These are phyloP conservation scores for Acanthamoeba castellanii DNA, from an alignment of 208 protist species.

Conservation along the genomic window DNA sequence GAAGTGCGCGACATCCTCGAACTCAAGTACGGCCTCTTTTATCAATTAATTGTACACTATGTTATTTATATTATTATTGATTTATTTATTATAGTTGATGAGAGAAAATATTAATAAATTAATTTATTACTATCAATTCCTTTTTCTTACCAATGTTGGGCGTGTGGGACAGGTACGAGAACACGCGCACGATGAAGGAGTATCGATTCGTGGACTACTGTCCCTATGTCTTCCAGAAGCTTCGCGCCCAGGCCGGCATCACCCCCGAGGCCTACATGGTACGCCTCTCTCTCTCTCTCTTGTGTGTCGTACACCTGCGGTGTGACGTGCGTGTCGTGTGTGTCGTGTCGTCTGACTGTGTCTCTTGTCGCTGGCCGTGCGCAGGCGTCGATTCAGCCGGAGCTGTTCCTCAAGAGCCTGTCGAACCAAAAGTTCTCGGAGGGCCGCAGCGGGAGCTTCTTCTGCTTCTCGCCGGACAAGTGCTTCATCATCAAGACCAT, in stretches of 20 bases:
- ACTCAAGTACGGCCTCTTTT: not conserved
- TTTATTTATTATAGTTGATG: too few relatives aligned
- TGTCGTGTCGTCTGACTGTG: not conserved
- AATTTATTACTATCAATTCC: not conserved
- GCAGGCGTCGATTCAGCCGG: slow-evolving; percentile 24
- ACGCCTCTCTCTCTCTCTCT: not conserved
- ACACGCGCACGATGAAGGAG: slow-evolving; percentile 29
- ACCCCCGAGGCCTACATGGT: slow-evolving; percentile 41
- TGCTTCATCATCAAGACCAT: slow-evolving; percentile 74
- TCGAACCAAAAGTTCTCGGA: not conserved
- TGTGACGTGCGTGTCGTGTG: not conserved
- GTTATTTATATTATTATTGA: not conserved
- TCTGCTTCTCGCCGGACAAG: slow-evolving; percentile 72
- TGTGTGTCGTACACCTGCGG: too few relatives aligned
- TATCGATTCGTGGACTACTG: slow-evolving; percentile 54
- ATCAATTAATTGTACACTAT: not conserved
- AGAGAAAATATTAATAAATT: not conserved
- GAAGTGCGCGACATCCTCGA: not conserved
- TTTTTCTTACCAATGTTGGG: not conserved
- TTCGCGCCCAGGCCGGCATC: slow-evolving; percentile 11
- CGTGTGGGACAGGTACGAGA: slow-evolving; percentile 3
- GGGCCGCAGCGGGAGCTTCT: slow-evolving; percentile 50
- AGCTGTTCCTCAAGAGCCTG: not conserved
- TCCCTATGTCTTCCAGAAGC: slow-evolving; percentile 49
- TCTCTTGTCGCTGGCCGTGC: not conserved